A percentile compares a stretch with the other conserved stretches of the same genome.
phyloP scores from a whole-genome alignment of 257 asterid species.

The Nicotiana sylvestris region DNA sequence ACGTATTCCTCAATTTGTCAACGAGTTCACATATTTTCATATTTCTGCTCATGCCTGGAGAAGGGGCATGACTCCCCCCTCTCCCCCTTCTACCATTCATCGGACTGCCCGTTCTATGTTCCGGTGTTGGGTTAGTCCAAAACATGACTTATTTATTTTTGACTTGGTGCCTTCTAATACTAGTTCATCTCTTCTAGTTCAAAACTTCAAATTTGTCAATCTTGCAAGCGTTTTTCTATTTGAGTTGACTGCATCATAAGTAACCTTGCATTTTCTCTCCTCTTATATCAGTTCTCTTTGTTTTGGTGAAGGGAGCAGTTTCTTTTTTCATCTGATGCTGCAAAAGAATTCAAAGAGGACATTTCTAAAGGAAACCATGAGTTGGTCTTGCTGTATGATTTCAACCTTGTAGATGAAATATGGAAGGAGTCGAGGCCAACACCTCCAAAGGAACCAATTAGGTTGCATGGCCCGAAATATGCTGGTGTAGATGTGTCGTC shows the following conservation, averaged over 20 bases:
- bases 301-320: conserved; percentile 93
- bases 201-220: not conserved
- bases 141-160: not conserved
- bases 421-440: conserved; percentile 85
- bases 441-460: conserved; percentile 57
- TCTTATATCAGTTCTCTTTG: conserved; percentile 52
- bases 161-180: not conserved
- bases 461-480: conserved; percentile 78
- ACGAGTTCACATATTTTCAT: not conserved
- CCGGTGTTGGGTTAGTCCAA: not conserved
- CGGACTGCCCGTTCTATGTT: not conserved
- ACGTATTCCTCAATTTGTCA: not conserved
- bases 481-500: conserved; percentile 83
- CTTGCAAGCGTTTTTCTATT: not conserved
- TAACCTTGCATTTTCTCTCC: conserved; percentile 13
- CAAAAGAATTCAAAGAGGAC: conserved; percentile 83
- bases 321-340: conserved; percentile 92
- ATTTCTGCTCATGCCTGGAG: not conserved
- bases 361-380: conserved; percentile 67
- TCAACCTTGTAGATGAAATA: conserved; percentile 89
- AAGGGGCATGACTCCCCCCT: not conserved
- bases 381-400: conserved; percentile 72
- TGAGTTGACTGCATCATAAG: not conserved
- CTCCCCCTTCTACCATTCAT: not conserved
- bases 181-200: not conserved